Evolutionary conservation across 176 grass and related monocot species (phyloP), one percentile per base, ranked within the genome.

Genomic region (Oryza punctata): DNA sequence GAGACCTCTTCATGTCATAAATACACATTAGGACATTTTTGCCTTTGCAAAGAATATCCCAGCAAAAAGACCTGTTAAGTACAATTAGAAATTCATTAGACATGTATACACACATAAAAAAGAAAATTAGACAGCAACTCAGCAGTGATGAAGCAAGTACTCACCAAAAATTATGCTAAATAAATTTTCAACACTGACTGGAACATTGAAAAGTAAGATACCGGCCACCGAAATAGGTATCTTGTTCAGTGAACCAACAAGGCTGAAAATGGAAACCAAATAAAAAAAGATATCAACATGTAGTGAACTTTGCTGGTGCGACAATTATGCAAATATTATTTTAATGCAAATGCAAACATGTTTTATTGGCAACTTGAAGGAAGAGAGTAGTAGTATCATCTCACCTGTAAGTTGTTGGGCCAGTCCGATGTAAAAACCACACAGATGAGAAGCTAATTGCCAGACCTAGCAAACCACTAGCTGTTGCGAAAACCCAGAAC

Each of bases 1-100:
- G 65, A 27, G 68, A 67, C 10, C 16, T 73, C 27, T 67, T 79
- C 69, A 29, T 78, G 84, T 46, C 6, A 23, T 10, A 61, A 61
- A 61, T 61, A 24, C n/a, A 61, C 57, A 61, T 24, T 24, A 61
- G 21, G 57, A 24, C n/a, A 61, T 61, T 61, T 61, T 94, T 38
- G 91, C 94, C 89, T 91, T 97, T 52, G 94, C 91, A 80, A 97
- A 94, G 85, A 97, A 91, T 83, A 97, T 94, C 81, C 94, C 94
- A 88, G 94, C 94, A 91, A 94, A 94, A 86, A 94, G 94, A 90
- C 94, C 94, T 97, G 89, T 60, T 37, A n/a, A 78, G 27, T 81
- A 68, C 45, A 65, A 10, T 35, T 9, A 61, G 29, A 73, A 30
- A 70, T 29, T 37, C 65, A 43, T 38, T 54, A 84, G 37, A 7